Percentiles rank a stretch among this genome's conserved stretches.
These are phyloP conservation scores for Chrysochromulina parva DNA, from an alignment of 78 protist genomes.

Conservation along the genomic window DNA sequence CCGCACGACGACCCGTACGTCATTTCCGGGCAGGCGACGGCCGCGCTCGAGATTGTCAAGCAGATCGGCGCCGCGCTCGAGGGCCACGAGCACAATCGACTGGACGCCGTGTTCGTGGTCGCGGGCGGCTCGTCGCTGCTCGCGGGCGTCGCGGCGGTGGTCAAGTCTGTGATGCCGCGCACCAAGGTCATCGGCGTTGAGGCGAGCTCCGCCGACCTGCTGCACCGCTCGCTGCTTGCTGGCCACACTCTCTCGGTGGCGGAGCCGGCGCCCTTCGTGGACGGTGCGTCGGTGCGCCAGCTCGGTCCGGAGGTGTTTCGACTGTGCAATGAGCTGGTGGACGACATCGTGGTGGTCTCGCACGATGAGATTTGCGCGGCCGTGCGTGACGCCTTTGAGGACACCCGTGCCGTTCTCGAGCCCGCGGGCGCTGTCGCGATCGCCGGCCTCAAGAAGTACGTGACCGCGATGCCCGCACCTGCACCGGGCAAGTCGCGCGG, in stretches of 20 bases:
- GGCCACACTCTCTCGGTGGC: not conserved
- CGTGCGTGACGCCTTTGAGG: slow-evolving; percentile 43
- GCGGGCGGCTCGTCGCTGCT: not conserved
- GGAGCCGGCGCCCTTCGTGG: slow-evolving; percentile 9
- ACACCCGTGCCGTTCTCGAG: slow-evolving; percentile 64
- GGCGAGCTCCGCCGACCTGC: not conserved
- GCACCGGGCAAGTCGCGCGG: not conserved
- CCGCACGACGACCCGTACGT: slow-evolving; percentile 35
- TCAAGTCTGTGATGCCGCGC: not conserved
- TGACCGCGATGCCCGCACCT: not conserved
- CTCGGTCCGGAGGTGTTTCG: slow-evolving; percentile 22
- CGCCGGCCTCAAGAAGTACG: slow-evolving; percentile 55
- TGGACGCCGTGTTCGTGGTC: not conserved
- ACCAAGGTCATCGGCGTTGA: slow-evolving; percentile 40
- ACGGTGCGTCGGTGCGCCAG: slow-evolving; percentile 11
- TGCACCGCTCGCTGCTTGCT: not conserved
- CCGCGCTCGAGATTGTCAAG: slow-evolving; percentile 51
- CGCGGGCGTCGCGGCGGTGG: not conserved
- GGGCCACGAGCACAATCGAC: not conserved
- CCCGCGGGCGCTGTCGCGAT: slow-evolving; percentile 69
- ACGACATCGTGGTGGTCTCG: slow-evolving; percentile 13
- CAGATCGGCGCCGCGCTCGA: slow-evolving; percentile 32
- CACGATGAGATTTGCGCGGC: slow-evolving; percentile 35
- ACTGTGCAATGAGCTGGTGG: slow-evolving; percentile 1
- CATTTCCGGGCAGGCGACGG: slow-evolving; percentile 76